Percentiles rank a stretch among this genome's conserved stretches.
Evolutionary conservation across 176 grass and related monocot species (phyloP).

Genomic region (Avena eriantha): DNA sequence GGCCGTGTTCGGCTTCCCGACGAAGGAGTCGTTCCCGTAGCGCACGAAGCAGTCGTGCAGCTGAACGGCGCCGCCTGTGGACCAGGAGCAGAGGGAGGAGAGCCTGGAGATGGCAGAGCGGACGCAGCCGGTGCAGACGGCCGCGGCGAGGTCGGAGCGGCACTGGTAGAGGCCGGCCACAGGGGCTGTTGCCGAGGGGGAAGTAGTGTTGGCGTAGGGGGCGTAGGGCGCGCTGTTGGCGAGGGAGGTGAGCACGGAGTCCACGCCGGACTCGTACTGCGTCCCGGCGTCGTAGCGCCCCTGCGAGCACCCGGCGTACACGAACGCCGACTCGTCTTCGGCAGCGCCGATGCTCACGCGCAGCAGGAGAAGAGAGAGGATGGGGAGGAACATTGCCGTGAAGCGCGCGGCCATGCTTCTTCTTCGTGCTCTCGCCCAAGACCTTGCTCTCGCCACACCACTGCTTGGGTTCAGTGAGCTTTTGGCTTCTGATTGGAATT

Average conservation of each 20-base stretch:
- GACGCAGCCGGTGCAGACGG: conserved; percentile 66
- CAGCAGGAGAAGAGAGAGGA: conserved; percentile 40
- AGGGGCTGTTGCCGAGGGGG: conserved; percentile 24
- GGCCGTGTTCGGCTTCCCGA: conserved; percentile 73
- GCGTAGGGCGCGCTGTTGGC: conserved; percentile 58
- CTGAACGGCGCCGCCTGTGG: conserved; percentile 75
- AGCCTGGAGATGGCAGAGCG: conserved; percentile 69
- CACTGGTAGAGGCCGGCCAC: conserved; percentile 78
- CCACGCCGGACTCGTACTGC: conserved; percentile 61
- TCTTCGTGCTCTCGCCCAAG: not conserved
- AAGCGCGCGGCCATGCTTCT: conserved; percentile 41
- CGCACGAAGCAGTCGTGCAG: conserved; percentile 79
- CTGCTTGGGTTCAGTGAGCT: conserved; percentile 11
- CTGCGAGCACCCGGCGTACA: conserved; percentile 88
- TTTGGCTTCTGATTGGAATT: not conserved
- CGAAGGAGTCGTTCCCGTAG: conserved; percentile 85
- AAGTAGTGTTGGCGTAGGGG: conserved; percentile 70
- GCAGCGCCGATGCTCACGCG: conserved; percentile 39
- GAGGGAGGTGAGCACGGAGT: conserved; percentile 77
- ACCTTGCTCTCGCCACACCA: not conserved
- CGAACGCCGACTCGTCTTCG: conserved; percentile 68
- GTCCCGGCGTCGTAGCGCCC: conserved; percentile 56
- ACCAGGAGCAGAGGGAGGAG: conserved; percentile 66
- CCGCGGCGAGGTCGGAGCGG: conserved; percentile 73
- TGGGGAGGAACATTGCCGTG: conserved; percentile 12